Percentiles rank a stretch among this genome's conserved stretches.
Evolutionary conservation across 108 stramenopile genomes (phyloP).

Genomic region (Nannochloropsis oceanica): DNA sequence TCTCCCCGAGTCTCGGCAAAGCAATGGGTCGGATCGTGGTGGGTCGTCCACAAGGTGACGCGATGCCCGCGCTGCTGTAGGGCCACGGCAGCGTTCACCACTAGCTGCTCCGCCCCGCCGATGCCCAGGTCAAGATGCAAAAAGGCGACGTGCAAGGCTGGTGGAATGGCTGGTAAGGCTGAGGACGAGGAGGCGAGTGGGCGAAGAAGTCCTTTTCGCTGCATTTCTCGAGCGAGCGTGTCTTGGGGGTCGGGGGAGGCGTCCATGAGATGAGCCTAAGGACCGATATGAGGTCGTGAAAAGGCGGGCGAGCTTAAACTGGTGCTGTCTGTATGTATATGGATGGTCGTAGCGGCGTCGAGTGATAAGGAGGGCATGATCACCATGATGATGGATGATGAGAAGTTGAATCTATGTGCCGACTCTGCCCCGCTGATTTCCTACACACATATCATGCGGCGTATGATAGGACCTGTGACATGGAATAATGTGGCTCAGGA

Average conservation of each 20-base stretch:
- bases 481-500: no score
- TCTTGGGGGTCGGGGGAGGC: neutral
- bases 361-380: no score
- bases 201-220: neutral
- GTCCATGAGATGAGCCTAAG: no score
- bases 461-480: no score
- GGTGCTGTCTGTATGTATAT: no score
- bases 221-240: neutral
- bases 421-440: no score
- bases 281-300: no score
- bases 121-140: slow-evolving; percentile 46
- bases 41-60: slow-evolving; percentile 76
- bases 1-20: slow-evolving; percentile 60
- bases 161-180: neutral
- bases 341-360: no score
- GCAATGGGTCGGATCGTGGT: slow-evolving; percentile 74
- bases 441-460: no score
- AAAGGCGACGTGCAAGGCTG: slow-evolving; percentile 30
- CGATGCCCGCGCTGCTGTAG: slow-evolving; percentile 19
- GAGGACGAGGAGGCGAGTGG: neutral
- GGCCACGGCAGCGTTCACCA: slow-evolving; percentile 41
- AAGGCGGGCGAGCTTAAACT: no score
- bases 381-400: no score
- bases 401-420: no score
- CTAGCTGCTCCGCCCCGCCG: slow-evolving; percentile 47